Percentiles rank a stretch among this genome's conserved stretches.
phyloP scores from a whole-genome alignment of 345 rosid species.

The Citrus hindsii region DNA sequence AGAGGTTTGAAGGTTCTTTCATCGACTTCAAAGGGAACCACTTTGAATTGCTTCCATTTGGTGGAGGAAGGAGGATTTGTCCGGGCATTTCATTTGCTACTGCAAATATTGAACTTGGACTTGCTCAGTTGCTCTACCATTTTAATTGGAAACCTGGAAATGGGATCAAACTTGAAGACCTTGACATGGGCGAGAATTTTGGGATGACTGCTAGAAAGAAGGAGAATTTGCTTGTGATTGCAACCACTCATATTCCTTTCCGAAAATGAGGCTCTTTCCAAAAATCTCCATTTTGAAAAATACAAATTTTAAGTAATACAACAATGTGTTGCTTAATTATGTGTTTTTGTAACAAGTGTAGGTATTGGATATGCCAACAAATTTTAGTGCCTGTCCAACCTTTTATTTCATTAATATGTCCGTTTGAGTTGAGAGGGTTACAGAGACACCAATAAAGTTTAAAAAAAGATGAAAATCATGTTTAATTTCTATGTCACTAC shows the following conservation, averaged over 20 bases:
- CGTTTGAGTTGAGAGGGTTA: background rate
- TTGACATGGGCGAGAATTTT: constrained; percentile 13
- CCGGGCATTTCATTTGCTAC: constrained; percentile 13
- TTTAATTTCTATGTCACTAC: no score
- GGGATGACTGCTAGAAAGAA: constrained; percentile 2
- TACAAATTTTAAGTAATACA: no score
- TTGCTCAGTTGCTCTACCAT: constrained; percentile 14
- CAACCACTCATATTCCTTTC: constrained; percentile 4
- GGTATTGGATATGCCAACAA: background rate
- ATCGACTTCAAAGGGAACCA: constrained; percentile 12
- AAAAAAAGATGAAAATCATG: no score
- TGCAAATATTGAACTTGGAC: constrained; percentile 9
- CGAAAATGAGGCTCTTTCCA: background rate
- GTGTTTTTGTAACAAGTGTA: no score
- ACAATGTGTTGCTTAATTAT: no score
- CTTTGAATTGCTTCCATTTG: constrained; percentile 20
- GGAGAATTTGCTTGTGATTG: background rate
- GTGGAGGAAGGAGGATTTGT: constrained; percentile 19
- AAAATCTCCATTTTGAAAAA: no score
- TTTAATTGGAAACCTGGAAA: constrained; percentile 15
- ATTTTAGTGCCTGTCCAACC: background rate
- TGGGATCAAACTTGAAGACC: constrained; percentile 11
- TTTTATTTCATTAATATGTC: no score
- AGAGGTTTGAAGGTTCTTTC: constrained; percentile 10
- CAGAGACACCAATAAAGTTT: background rate